Evolutionary conservation across 1,284 basidiomycete genomes (phyloP), one percentile per base, ranked within the genome.

Genomic region (Mycena sp.): DNA sequence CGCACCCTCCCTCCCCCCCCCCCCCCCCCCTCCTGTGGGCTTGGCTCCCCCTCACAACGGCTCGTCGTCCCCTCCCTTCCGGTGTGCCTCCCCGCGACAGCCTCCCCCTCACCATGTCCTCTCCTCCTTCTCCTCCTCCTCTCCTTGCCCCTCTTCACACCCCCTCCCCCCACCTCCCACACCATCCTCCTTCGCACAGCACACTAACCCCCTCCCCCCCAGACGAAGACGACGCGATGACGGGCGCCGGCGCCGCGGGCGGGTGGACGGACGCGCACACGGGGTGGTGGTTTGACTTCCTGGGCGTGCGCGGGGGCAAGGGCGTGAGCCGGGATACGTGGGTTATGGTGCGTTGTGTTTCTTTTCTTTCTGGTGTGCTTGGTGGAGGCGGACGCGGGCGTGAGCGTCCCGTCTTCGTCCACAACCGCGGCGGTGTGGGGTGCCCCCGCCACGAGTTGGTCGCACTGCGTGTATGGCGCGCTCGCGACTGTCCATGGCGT

Each of bases 251-350:
- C 10, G 17, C 4, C 7, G 21, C 21, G 6, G 21, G 35, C 28
- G 51, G 51, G 16, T 96, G 94, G 87, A 83, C 85, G 49, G 75
- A 81, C 32, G 80, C 85, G 59, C 88, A 95, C 72, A 88, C 88
- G 19, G 79, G 88, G 16, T 85, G 88, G 83, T 99, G 96, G 96
- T 88, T 94, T 71, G 89, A 92, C 38, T 99, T 92, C 75, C 76
- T 96, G 69, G 81, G 79, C 41, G 81, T 87, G 72, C 89, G 86
- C 70, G 90, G 88, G 11, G 84, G 83, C 11, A 94, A 93, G 75
- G 95, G 95, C 4, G 85, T 99, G 37, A 96, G 92, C 78, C 95
- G 94, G 78, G 96, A 99, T 80, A 96, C 95, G 2, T 99, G 96
- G 96, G 81, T 84, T 54, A 92, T 97, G 86, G 94, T 95, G 65